Conservation (phyloP, 768 basidiomycete genomes). For the Dacryopinax primogenitus region DNA sequence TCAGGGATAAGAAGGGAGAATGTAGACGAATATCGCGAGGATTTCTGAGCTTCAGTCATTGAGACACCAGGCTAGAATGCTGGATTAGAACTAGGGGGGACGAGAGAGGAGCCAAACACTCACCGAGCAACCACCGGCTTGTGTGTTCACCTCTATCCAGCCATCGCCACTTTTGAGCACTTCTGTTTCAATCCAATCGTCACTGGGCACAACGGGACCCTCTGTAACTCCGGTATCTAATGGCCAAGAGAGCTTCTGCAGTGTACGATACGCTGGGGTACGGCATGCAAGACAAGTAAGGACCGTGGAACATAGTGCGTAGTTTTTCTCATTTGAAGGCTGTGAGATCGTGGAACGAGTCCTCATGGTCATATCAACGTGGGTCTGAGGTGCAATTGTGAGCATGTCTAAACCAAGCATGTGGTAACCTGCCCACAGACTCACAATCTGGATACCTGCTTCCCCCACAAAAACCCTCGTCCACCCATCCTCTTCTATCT, state of each 20-base stretch:
- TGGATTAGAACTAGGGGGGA: no score
- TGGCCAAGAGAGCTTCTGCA: conserved; percentile 42
- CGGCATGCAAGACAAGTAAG: conserved; percentile 60
- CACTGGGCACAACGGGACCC: conserved; percentile 53
- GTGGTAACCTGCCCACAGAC: conserved; percentile 22
- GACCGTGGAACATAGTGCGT: conserved; percentile 22
- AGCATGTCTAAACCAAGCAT: not conserved
- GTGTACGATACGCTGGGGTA: conserved; percentile 51
- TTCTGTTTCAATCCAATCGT: conserved; percentile 67
- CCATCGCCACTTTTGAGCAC: conserved; percentile 52
- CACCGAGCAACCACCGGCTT: conserved; percentile 40
- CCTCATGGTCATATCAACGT: conserved; percentile 59
- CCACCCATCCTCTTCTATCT: conserved; percentile 28
- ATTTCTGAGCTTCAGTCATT: not conserved
- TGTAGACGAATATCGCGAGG: not conserved
- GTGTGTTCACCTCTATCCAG: conserved; percentile 58
- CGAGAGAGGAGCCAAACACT: conserved; percentile 29
- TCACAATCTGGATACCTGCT: conserved; percentile 52
- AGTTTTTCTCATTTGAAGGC: conserved; percentile 39
- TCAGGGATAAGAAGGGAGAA: not conserved
- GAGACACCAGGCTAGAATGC: conserved; percentile 7
- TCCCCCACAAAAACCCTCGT: conserved; percentile 49
- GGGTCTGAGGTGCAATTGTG: conserved; percentile 33
- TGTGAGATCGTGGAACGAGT: conserved; percentile 31
- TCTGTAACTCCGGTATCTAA: conserved; percentile 43